Evolutionary conservation across 208 protist species (phyloP), one percentile per base, ranked within the genome.

Genomic region (Leishmania tropica): DNA sequence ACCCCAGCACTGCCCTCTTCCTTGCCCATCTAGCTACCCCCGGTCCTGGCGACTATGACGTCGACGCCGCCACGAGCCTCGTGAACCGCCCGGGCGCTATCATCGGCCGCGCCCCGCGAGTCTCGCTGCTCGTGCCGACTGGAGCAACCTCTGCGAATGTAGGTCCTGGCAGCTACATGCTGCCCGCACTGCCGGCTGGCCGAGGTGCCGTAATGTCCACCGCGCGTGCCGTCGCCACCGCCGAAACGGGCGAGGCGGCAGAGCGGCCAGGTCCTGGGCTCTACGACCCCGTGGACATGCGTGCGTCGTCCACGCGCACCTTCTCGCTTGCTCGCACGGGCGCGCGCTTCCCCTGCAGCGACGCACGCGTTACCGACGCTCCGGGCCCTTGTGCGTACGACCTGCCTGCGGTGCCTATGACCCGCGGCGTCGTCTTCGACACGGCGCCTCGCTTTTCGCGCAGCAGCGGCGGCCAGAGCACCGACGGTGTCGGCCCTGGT

Each of bases 181-280:
- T 90, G 24, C 87, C 87, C 31, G n/a, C 73, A 7, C 83, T 85
- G 13, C 72, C 84, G 24, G 65, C 62, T 19, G 87, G 87, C 0
- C 80, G 80, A 53, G 71, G 83, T 5, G 76, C 81, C 17, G 58
- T 74, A 17, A 70, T 88, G 51, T 35, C 62, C 75, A 54, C 65
- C 40, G 58, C 75, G 42, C 75, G 40, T 47, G 21, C 35, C n/a
- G 1, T 2, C 17, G 53, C 53, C 15, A 31, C 56, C 8, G 51
- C 7, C 1, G 76, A 70, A 45, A 42, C 47, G 28, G 76, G 35
- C 11, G 45, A 54, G 47, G 70, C 58, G 40, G 31, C 68, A 35
- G 78, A 79, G 47, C 78, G 78, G 48, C 91, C 88, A 35, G 91
- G 91, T 35, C 91, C 91, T 7, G 91, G 91, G 40, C 58, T 87